Evolutionary conservation across 345 rosid species (phyloP).

Genomic region (Eucalyptus coolabah): DNA sequence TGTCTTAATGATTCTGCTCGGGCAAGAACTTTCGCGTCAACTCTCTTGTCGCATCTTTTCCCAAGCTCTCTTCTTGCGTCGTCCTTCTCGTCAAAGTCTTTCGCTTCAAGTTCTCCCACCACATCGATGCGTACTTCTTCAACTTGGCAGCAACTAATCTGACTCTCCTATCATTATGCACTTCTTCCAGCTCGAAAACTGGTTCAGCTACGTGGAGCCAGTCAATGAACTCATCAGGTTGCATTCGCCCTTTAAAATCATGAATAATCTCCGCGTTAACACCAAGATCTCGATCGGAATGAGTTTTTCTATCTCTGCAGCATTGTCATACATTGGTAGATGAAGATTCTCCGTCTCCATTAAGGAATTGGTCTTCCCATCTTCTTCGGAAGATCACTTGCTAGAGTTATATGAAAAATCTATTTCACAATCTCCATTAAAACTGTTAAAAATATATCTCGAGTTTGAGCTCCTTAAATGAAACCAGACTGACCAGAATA

Average conservation of each 20-base stretch:
- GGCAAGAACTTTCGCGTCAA: background rate
- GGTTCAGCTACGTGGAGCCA: background rate
- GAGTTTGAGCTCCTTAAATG: no score
- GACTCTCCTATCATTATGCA: background rate
- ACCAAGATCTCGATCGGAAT: background rate
- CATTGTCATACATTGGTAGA: background rate
- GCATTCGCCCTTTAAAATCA: background rate
- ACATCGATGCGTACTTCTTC: background rate
- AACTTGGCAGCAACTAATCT: background rate
- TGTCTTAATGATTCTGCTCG: background rate
- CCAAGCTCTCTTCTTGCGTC: no score
- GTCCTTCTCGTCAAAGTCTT: no score
- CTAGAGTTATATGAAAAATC: background rate
- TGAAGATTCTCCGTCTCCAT: background rate
- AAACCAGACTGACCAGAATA: accelerated
- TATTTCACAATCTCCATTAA: background rate
- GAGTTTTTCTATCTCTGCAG: background rate
- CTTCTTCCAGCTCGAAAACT: background rate
- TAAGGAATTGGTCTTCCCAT: background rate
- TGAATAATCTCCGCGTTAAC: background rate
- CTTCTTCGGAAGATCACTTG: background rate
- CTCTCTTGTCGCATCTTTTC: no score
- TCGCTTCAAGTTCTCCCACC: no score
- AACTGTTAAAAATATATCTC: background rate
- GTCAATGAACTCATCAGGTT: background rate